Evolutionary conservation across 495 filamentous ascomycete genomes (phyloP), one percentile per base, ranked within the genome.

Genomic region (Schizothecium vesticola): DNA sequence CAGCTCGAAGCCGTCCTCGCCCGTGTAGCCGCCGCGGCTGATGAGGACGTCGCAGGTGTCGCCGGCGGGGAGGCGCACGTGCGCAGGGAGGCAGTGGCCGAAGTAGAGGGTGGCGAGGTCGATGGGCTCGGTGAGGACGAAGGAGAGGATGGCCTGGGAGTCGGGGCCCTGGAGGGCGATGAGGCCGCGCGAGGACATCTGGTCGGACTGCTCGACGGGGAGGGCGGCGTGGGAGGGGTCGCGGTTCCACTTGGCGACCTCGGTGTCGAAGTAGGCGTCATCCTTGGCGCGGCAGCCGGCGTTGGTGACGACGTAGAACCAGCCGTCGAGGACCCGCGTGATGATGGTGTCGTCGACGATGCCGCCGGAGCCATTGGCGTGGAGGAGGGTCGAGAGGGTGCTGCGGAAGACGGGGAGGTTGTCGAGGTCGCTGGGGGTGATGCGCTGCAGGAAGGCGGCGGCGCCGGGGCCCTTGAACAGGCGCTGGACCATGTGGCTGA

Each of bases 1-100:
- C 73, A 99, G 93, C 82, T 99, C 95, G 80, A 99, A 99, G 26
- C 95, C 95, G 76, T 99, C 95, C 81, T 99, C 95, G 65, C 95
- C 95, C 0, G 95, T 99, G 80, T 99, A 99, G 1, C 95, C 95
- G 12, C 90, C 94, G 56, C 95, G 86, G 70, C 91, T 93, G 71
- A 96, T 87, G 22, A 96, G 85, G 36, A 97, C 80, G 0, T 84
- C 83, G n/a, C 80, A 74, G 16, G 85, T 79, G 16, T 78, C 73
- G 31, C 77, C 77, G 66, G 80, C 80, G 25, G 55, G 63, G 28
- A 81, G 71, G 24, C 76, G 77, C 29, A 87, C 73, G 25, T 80
- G 84, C 23, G 91, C 78, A 69, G 81, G 79, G 21, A 88, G 78
- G 67, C 82, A 83, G 66, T 90, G 86, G 64, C 95, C 94, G 77